A percentile compares a stretch with the other conserved stretches of the same genome.
Conservation (phyloP, 2,329 filamentous ascomycete genomes). For the Aspergillus pseudoterreus region DNA sequence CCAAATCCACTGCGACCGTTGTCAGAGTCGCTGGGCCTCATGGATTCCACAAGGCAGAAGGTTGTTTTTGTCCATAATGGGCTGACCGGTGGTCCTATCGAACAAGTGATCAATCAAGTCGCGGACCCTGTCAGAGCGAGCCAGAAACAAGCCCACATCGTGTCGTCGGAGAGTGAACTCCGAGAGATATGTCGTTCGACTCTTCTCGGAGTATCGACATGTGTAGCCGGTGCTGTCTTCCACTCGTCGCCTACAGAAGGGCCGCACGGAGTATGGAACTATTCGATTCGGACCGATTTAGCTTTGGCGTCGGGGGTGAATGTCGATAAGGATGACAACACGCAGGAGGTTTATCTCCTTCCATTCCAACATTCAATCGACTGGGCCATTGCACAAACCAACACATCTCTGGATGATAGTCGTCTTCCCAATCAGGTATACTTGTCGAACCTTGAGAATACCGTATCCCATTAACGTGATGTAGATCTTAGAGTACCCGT, state of each 20-base stretch:
- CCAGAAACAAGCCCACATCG: constrained; percentile 46
- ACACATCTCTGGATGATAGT: constrained; percentile 40
- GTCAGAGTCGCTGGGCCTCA: constrained; percentile 57
- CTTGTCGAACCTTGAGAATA: not conserved
- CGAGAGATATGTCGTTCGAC: constrained; percentile 60
- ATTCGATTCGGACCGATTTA: constrained; percentile 75
- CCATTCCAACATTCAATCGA: constrained; percentile 80
- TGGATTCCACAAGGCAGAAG: constrained; percentile 59
- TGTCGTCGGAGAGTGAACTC: constrained; percentile 57
- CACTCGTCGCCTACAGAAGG: constrained; percentile 72
- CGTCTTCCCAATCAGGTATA: constrained; percentile 38
- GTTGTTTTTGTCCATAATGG: constrained; percentile 78
- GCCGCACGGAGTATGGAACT: constrained; percentile 69
- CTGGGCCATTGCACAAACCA: constrained; percentile 60
- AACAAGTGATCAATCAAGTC: constrained; percentile 64
- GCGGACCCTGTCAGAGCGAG: constrained; percentile 53
- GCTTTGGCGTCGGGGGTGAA: constrained; percentile 64
- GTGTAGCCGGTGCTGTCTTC: constrained; percentile 73
- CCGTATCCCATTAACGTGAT: constrained; percentile 5
- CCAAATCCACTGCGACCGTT: constrained; percentile 61
- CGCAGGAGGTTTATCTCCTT: constrained; percentile 71
- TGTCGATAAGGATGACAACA: constrained; percentile 63
- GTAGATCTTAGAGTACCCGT: constrained; percentile 64
- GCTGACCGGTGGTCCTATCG: constrained; percentile 64
- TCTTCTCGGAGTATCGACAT: constrained; percentile 64